Conservation (phyloP, 2,329 filamentous ascomycete genomes). For the Botrytis aclada region DNA sequence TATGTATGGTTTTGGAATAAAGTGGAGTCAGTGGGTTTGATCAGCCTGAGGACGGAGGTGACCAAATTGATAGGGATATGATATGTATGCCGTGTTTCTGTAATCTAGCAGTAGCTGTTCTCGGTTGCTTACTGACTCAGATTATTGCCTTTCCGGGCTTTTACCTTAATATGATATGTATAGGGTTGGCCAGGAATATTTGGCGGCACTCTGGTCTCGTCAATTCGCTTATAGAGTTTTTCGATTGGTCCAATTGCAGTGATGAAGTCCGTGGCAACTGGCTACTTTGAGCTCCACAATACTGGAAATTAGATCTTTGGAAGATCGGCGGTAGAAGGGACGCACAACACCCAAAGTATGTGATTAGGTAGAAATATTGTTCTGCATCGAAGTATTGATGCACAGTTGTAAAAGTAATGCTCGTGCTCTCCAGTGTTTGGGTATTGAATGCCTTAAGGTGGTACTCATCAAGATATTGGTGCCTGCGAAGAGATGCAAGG, state of each 20-base stretch:
- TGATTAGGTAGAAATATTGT: slow-evolving; percentile 2
- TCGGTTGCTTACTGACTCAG: not conserved
- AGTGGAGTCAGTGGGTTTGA: not conserved
- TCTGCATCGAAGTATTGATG: not conserved
- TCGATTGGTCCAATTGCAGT: slow-evolving; percentile 4
- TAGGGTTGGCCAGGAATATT: slow-evolving; percentile 10
- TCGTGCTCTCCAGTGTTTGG: not conserved
- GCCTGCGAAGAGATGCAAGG: slow-evolving; percentile 13
- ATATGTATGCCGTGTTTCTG: slow-evolving; percentile 6
- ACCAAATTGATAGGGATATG: not conserved
- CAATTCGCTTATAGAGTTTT: slow-evolving; percentile 7
- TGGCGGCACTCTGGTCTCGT: not conserved
- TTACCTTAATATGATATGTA: not conserved
- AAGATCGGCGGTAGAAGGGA: slow-evolving; percentile 3
- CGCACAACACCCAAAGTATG: not conserved
- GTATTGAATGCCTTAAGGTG: not conserved
- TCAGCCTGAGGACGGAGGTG: not conserved
- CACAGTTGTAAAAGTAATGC: not conserved
- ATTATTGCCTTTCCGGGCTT: not conserved
- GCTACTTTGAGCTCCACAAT: not conserved
- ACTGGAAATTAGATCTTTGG: slow-evolving; percentile 7
- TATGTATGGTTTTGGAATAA: not conserved
- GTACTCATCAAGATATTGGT: slow-evolving; percentile 3
- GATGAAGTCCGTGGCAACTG: not conserved
- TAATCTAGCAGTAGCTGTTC: not conserved